These are phyloP conservation scores for Nitzschia inconspicua DNA, from an alignment of 108 stramenopile species.

Conservation along the genomic window DNA sequence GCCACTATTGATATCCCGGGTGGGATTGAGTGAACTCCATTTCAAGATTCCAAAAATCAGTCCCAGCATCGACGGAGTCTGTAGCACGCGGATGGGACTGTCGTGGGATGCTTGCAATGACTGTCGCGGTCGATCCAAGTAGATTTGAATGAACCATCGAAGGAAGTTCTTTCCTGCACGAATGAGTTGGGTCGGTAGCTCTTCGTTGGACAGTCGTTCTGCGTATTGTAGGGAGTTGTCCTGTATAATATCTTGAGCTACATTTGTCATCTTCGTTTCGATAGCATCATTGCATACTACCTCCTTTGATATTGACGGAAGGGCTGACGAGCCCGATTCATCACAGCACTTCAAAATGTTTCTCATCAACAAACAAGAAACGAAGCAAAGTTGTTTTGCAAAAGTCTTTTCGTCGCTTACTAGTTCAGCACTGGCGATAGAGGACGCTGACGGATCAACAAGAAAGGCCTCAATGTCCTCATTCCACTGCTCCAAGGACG, in stretches of 20 bases:
- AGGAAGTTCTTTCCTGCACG: conserved; percentile 34
- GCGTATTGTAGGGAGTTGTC: neutral
- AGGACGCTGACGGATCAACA: neutral
- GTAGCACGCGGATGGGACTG: neutral
- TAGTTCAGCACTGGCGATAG: neutral
- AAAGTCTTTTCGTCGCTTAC: neutral
- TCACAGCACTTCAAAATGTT: conserved; percentile 4
- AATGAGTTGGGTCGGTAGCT: neutral
- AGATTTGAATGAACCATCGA: conserved; percentile 42
- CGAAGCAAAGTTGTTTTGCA: neutral
- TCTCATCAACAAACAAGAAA: too few relatives aligned
- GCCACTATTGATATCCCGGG: conserved; percentile 10
- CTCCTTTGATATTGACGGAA: too few relatives aligned
- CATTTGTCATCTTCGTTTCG: neutral
- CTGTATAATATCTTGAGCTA: conserved; percentile 1
- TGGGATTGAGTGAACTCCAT: neutral
- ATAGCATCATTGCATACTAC: neutral
- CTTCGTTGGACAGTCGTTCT: neutral
- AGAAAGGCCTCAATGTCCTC: conserved; percentile 22
- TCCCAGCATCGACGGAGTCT: conserved; percentile 10
- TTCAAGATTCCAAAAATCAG: conserved; percentile 21
- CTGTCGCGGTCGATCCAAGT: neutral
- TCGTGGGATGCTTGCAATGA: neutral
- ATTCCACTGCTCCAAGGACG: conserved; percentile 5
- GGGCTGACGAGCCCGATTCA: too few relatives aligned